Evolutionary conservation across 345 rosid species (phyloP), one percentile per base, ranked within the genome.

Genomic region (Raphanus raphanistrum): DNA sequence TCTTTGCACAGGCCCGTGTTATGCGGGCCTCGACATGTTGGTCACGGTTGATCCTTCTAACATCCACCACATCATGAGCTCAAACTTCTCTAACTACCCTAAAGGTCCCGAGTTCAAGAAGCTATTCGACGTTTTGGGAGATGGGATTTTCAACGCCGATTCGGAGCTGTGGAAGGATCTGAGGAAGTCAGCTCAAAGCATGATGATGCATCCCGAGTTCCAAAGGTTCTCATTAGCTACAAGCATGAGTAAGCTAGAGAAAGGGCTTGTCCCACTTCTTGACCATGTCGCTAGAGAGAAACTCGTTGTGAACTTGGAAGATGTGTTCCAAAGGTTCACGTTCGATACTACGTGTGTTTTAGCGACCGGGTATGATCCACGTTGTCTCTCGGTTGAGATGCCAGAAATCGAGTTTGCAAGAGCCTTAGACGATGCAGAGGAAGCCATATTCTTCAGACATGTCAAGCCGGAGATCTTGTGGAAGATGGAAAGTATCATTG

Each of bases 361-460:
- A 16, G 85, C 85, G 1, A 82, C 85, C 38, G 84, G 87, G 4
- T 75, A 78, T 4, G 91, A 86, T 75, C 91, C 89, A n/a, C 80
- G 72, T 15, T 84, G 75, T 67, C 62, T 21, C 21, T 21, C 21
- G 21, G 21, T 21, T 21, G 21, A 21, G 21, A 21, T 21, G 21
- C 21, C 21, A 21, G 21, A 21, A 21, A 21, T 21, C 21, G 21
- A 21, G 21, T 21, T 21, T 21, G 21, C 21, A 21, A 66, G 61
- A 32, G 88, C 87, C 0, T 59, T 84, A 32, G 86, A 86, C 50
- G 83, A 84, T 7, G 79, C 78, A 12, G 79, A 65, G 75, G 85
- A 78, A 71, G 84, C 43, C 15, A 73, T 50, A 32, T 82, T 80
- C 55, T 85, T 65, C 17, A 43, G 71, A 29, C 81, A 16, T 15